A percentile compares a stretch with the other conserved stretches of the same genome.
Evolutionary conservation across 352 stramenopile species (phyloP).

Genomic region (Globisporangium alternatum): DNA sequence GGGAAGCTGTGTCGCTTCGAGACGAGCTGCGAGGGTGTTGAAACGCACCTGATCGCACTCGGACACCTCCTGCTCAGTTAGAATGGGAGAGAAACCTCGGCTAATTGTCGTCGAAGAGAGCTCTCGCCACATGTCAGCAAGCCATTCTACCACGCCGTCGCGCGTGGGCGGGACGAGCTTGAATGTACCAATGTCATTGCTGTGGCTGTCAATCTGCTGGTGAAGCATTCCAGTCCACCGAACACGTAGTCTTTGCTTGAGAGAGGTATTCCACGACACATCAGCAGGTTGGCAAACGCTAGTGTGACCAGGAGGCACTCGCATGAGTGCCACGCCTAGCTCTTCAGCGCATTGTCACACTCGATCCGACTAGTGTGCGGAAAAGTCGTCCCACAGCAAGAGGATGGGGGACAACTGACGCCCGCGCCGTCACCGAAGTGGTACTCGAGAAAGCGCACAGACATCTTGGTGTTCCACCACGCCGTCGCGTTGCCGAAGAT

Average conservation of each 20-base stretch:
- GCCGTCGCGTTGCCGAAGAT: neutral
- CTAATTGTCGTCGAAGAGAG: constrained; percentile 3
- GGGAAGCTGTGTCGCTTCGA: neutral
- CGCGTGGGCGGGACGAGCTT: constrained; percentile 4
- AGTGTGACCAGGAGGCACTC: neutral
- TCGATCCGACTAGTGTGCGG: neutral
- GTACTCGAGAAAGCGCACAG: neutral
- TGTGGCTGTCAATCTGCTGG: neutral
- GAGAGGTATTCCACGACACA: constrained; percentile 1
- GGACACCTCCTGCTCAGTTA: neutral
- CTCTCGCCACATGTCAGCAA: neutral
- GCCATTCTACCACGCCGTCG: constrained; percentile 1
- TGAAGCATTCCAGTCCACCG: neutral
- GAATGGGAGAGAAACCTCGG: neutral
- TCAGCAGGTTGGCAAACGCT: constrained; percentile 6
- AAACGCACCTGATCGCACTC: neutral
- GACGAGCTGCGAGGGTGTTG: neutral
- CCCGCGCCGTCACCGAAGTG: constrained; percentile 1
- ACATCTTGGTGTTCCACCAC: constrained; percentile 4
- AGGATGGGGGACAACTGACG: neutral
- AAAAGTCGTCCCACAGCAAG: neutral
- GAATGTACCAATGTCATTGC: neutral
- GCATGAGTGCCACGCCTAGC: neutral
- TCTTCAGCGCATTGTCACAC: neutral
- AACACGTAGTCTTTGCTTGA: constrained; percentile 1